Conservation (phyloP, 1,139 yeast species). For the Diutina mesorugosa region DNA sequence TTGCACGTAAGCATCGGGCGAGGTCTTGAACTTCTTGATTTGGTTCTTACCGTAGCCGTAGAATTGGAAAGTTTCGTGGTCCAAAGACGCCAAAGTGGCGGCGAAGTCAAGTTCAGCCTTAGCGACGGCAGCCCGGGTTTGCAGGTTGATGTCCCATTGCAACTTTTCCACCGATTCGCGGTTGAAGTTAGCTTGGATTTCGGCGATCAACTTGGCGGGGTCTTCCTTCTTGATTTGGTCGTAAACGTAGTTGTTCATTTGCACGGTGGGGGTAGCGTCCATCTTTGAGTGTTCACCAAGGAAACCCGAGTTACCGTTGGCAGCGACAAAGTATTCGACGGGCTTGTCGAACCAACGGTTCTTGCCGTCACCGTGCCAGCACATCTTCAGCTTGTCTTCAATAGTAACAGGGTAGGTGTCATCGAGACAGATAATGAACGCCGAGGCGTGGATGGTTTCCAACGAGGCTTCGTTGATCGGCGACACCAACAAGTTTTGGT, state of each 20-base stretch:
- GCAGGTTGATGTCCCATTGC: conserved; percentile 36
- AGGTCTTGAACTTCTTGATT: conserved; percentile 54
- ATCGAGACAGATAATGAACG: conserved; percentile 77
- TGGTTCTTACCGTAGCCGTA: conserved; percentile 60
- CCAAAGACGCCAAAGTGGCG: conserved; percentile 38
- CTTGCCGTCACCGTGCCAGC: conserved; percentile 92
- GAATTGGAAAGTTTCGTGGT: conserved; percentile 56
- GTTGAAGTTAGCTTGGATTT: conserved; percentile 12
- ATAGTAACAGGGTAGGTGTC: conserved; percentile 60
- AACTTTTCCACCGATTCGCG: conserved; percentile 7
- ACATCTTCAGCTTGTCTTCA: conserved; percentile 74
- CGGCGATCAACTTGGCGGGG: conserved; percentile 20
- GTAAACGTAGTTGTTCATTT: conserved; percentile 69
- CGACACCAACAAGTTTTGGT: conserved; percentile 41
- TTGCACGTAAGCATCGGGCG: conserved; percentile 73
- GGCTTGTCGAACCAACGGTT: conserved; percentile 94
- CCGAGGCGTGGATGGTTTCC: conserved; percentile 60
- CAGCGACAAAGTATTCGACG: conserved; percentile 67
- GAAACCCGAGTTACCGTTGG: conserved; percentile 84
- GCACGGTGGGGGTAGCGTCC: conserved; percentile 96
- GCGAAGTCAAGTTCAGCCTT: conserved; percentile 46
- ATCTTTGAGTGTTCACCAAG: conserved; percentile 94
- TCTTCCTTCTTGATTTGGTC: conserved; percentile 38
- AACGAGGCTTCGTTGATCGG: conserved; percentile 49
- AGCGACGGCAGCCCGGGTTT: conserved; percentile 37